Evolutionary conservation across 768 basidiomycete species (phyloP).

Genomic region (Solioccasus polychromus): DNA sequence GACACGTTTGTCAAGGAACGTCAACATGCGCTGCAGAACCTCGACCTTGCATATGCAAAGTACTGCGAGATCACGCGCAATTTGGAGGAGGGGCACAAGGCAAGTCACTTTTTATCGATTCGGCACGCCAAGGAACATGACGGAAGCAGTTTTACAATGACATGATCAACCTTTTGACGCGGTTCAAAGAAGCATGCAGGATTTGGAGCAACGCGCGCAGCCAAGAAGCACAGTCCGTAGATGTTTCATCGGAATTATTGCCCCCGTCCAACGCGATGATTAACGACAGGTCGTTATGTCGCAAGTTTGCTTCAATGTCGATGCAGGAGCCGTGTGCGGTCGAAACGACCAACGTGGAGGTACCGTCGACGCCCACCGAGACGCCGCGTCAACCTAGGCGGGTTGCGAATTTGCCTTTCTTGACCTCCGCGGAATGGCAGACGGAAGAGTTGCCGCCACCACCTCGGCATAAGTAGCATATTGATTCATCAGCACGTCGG

Average conservation of each 20-base stretch:
- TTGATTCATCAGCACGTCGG: no score
- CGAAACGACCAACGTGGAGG: constrained; percentile 2
- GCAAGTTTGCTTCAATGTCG: constrained; percentile 27
- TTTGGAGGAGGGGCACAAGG: constrained; percentile 86
- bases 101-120: constrained; percentile 21
- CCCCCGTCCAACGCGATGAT: background rate
- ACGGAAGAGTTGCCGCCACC: constrained; percentile 50
- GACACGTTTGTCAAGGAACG: constrained; percentile 77
- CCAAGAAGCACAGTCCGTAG: constrained; percentile 69
- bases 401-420: constrained; percentile 41
- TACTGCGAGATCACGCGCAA: constrained; percentile 84
- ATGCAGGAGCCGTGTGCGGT: constrained; percentile 25
- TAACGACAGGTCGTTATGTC: constrained; percentile 21
- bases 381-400: constrained; percentile 23
- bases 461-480: no score
- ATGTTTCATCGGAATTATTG: no score
- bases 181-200: constrained; percentile 75
- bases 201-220: constrained; percentile 71
- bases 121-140: background rate
- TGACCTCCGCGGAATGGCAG: constrained; percentile 52
- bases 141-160: constrained; percentile 84
- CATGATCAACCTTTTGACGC: constrained; percentile 63
- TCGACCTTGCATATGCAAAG: constrained; percentile 84
- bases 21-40: constrained; percentile 75
- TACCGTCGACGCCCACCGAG: constrained; percentile 1